Percentiles rank a stretch among this genome's conserved stretches.
These are phyloP conservation scores for Daldinia caldariorum DNA, from an alignment of 495 filamentous ascomycete species.

Conservation along the genomic window DNA sequence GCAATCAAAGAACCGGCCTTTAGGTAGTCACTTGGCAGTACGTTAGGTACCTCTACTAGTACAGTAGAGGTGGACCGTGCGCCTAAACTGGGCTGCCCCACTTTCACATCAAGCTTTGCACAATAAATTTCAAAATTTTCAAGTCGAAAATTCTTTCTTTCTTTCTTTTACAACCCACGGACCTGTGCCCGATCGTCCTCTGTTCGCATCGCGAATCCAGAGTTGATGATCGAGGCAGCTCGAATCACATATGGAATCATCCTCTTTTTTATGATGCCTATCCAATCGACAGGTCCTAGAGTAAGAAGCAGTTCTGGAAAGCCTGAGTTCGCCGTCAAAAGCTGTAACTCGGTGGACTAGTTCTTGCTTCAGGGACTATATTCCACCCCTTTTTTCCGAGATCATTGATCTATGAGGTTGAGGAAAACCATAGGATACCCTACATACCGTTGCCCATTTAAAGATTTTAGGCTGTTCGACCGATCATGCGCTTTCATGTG, in stretches of 20 bases:
- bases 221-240: constrained; percentile 84
- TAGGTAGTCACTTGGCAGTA: too few species aligned
- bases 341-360: constrained; percentile 73
- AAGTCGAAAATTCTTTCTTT: constrained; percentile 41
- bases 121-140: constrained; percentile 45
- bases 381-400: constrained; percentile 86
- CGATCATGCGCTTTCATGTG: neutral
- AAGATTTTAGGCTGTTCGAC: neutral
- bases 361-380: constrained; percentile 75
- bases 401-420: constrained; percentile 83
- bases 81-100: constrained; percentile 13
- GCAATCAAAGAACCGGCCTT: too few species aligned
- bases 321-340: constrained; percentile 72
- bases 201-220: constrained; percentile 64
- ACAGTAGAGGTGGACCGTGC: constrained; percentile 23
- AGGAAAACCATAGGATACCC: constrained; percentile 84
- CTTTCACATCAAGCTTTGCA: constrained; percentile 18
- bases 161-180: constrained; percentile 65
- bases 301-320: constrained; percentile 61
- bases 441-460: constrained; percentile 62
- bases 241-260: constrained; percentile 85
- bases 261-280: constrained; percentile 73
- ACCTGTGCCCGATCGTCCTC: constrained; percentile 87
- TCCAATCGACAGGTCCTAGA: constrained; percentile 96
- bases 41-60: too few species aligned